Conservation (phyloP, 371 early-diverging fungal genomes). For the Mucor indicus region DNA sequence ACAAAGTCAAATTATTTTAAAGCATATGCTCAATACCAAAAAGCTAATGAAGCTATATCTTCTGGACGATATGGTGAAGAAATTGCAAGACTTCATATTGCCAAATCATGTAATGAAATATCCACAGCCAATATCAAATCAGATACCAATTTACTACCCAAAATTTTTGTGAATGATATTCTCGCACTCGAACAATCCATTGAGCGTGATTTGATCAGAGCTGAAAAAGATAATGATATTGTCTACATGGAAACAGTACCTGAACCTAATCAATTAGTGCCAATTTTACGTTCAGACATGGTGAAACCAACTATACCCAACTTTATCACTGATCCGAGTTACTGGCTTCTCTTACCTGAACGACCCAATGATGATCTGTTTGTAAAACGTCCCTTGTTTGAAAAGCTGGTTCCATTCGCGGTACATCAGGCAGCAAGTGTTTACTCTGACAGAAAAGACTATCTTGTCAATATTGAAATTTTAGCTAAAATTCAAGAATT, state of each 20-base stretch:
- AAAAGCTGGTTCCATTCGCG: conserved; percentile 82
- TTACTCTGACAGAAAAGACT: conserved; percentile 75
- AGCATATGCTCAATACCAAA: conserved; percentile 77
- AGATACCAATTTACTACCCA: conserved; percentile 17
- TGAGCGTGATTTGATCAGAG: conserved; percentile 57
- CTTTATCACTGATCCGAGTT: conserved; percentile 33
- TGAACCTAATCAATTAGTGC: conserved; percentile 47
- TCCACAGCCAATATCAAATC: conserved; percentile 21
- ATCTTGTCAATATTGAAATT: conserved; percentile 65
- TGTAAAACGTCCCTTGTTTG: conserved; percentile 75
- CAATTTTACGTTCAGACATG: conserved; percentile 71
- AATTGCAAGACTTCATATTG: conserved; percentile 68
- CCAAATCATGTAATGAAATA: conserved; percentile 26
- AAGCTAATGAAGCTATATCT: conserved; percentile 65
- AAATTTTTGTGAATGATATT: conserved; percentile 24
- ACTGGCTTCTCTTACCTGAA: conserved; percentile 16
- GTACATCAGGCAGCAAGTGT: conserved; percentile 86
- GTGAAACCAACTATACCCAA: conserved; percentile 59
- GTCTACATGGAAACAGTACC: conserved; percentile 85
- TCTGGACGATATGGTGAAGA: conserved; percentile 83
- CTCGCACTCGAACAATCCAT: conserved; percentile 53
- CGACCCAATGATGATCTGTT: conserved; percentile 29
- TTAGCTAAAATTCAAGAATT: conserved; percentile 58
- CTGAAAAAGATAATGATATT: conserved; percentile 87
- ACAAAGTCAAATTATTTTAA: conserved; percentile 68